phyloP scores from a whole-genome alignment of 1,139 yeast genomes.

The Blastobotrys apis region DNA sequence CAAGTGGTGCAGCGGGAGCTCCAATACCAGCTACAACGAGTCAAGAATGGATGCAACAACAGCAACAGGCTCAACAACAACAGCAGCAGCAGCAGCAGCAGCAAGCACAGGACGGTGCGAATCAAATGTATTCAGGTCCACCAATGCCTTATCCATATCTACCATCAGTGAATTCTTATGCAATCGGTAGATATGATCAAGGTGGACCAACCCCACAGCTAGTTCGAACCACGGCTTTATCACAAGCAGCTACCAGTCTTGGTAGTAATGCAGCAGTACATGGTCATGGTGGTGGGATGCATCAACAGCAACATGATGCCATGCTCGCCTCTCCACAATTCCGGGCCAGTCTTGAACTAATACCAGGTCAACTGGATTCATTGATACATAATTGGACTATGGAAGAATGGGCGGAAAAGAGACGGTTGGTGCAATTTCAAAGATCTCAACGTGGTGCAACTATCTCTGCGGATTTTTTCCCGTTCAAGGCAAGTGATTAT shows the following conservation, averaged over 20 bases:
- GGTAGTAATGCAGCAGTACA: constrained; percentile 21
- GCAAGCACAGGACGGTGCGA: constrained; percentile 7
- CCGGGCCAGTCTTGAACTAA: constrained; percentile 33
- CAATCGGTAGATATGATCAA: constrained; percentile 9
- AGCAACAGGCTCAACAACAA: constrained; percentile 1
- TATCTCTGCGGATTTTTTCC: constrained; percentile 33
- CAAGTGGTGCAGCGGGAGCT: not conserved
- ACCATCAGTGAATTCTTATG: constrained; percentile 6
- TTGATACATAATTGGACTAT: constrained; percentile 36
- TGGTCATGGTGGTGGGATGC: constrained; percentile 8
- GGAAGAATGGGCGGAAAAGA: constrained; percentile 32
- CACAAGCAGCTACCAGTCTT: constrained; percentile 29
- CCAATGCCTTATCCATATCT: constrained; percentile 9
- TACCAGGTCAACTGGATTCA: constrained; percentile 33
- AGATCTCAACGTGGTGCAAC: constrained; percentile 37
- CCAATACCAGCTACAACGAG: not conserved
- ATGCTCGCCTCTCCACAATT: constrained; percentile 19
- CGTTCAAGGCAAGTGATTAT: constrained; percentile 34
- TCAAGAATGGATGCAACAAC: constrained; percentile 4
- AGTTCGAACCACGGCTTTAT: constrained; percentile 31
- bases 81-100: not conserved
- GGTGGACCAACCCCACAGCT: constrained; percentile 24
- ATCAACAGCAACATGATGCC: constrained; percentile 13
- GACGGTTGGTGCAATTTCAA: constrained; percentile 36
- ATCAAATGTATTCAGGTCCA: constrained; percentile 10